Percentiles rank a stretch among this genome's conserved stretches.
Evolutionary conservation across 2,329 filamentous ascomycete genomes (phyloP).

Genomic region (Orbilia oligospora): DNA sequence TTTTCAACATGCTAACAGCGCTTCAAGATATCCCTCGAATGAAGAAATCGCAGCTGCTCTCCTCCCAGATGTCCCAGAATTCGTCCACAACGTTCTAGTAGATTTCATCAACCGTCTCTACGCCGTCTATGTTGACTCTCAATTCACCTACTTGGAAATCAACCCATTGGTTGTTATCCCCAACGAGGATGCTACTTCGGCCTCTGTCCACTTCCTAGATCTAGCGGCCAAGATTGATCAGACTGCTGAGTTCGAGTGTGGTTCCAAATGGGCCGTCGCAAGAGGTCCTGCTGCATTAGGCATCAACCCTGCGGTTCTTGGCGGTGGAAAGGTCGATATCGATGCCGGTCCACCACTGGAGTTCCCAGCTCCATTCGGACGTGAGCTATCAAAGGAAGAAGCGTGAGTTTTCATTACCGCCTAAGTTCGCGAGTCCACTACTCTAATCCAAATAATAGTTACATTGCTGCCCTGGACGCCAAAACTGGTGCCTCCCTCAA

Average conservation of each 20-base stretch:
- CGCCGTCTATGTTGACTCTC: conserved; percentile 98
- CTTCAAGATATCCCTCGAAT: conserved; percentile 85
- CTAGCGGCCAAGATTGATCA: conserved; percentile 98
- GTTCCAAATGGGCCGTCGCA: conserved; percentile 98
- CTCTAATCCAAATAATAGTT: conserved; percentile 67
- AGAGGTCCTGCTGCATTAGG: conserved; percentile 91
- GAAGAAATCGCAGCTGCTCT: conserved; percentile 88
- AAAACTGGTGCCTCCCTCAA: conserved; percentile 99
- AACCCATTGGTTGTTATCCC: conserved; percentile 99
- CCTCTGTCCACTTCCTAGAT: conserved; percentile 97
- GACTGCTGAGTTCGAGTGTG: conserved; percentile 99
- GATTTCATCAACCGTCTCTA: conserved; percentile 99
- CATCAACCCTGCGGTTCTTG: conserved; percentile 76
- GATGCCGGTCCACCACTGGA: conserved; percentile 98
- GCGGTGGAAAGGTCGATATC: conserved; percentile 85
- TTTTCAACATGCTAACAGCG: background rate
- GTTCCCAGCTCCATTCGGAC: conserved; percentile 98
- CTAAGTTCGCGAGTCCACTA: background rate
- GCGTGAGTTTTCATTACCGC: conserved; percentile 69
- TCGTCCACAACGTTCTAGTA: conserved; percentile 96
- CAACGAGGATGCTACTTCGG: conserved; percentile 90
- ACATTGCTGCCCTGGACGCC: conserved; percentile 97
- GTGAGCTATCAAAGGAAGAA: conserved; percentile 98
- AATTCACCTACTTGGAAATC: conserved; percentile 99
- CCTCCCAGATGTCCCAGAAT: conserved; percentile 92